Percentiles rank a stretch among this genome's conserved stretches.
Evolutionary conservation across 2,329 filamentous ascomycete genomes (phyloP).

Genomic region (Pseudonectria foliicola): DNA sequence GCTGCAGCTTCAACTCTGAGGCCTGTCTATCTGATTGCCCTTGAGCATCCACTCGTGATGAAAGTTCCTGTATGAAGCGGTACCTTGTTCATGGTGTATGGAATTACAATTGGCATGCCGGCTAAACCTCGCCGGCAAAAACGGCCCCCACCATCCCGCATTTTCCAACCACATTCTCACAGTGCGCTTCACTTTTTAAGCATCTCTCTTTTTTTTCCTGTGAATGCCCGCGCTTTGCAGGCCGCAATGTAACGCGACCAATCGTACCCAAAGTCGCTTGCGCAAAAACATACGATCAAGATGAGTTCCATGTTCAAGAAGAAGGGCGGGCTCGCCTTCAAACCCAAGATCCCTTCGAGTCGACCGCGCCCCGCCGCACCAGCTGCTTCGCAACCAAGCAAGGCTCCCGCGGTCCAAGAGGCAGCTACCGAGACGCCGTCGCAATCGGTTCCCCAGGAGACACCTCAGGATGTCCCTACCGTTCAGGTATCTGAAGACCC

Average conservation of each 20-base stretch:
- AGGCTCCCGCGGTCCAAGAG: slow-evolving; percentile 12
- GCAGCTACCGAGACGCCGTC: slow-evolving; percentile 7
- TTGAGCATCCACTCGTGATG: too few species aligned
- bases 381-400: slow-evolving; percentile 18
- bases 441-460: slow-evolving; percentile 6
- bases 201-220: slow-evolving; percentile 1
- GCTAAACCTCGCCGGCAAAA: too few species aligned
- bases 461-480: slow-evolving; percentile 3
- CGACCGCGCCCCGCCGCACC: slow-evolving; percentile 43
- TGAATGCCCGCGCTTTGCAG: too few species aligned
- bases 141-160: slow-evolving; percentile 18
- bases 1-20: slow-evolving; percentile 20
- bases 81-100: too few species aligned
- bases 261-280: slow-evolving; percentile 6
- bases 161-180: slow-evolving; percentile 16
- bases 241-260: slow-evolving; percentile 14
- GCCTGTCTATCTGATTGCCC: too few species aligned
- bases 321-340: slow-evolving; percentile 54
- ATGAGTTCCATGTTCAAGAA: slow-evolving; percentile 67
- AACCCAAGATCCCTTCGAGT: slow-evolving; percentile 57
- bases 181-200: slow-evolving; percentile 14
- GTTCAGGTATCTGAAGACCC: slow-evolving; percentile 1
- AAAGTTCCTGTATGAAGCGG: too few species aligned
- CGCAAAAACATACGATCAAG: slow-evolving; percentile 21
- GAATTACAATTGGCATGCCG: background rate